Evolutionary conservation across 306 rosid species (phyloP).

Genomic region (Rubus parviflorus): DNA sequence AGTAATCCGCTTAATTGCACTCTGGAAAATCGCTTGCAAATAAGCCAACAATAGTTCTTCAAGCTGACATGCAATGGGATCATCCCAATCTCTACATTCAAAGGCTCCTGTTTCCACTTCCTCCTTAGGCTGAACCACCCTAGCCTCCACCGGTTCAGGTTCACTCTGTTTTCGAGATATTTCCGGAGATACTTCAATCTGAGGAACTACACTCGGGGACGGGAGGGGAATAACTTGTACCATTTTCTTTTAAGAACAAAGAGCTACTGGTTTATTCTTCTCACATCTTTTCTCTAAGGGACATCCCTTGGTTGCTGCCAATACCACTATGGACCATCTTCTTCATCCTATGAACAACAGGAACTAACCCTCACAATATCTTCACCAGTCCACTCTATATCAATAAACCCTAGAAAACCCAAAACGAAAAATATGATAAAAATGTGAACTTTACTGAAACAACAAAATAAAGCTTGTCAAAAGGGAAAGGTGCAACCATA

Average conservation of each 20-base stretch:
- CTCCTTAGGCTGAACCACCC: slow-evolving; percentile 20
- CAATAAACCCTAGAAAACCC: slow-evolving; percentile 17
- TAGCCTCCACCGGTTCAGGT: slow-evolving; percentile 6
- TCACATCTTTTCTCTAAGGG: slow-evolving; percentile 23
- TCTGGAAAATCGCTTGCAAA: slow-evolving; percentile 44
- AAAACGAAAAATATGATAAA: background rate
- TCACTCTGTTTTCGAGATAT: slow-evolving; percentile 17
- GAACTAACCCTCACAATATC: slow-evolving; percentile 10
- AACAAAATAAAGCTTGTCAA: background rate
- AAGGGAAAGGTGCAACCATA: slow-evolving; percentile 9
- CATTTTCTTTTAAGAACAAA: slow-evolving; percentile 22
- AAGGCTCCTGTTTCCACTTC: slow-evolving; percentile 19
- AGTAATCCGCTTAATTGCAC: slow-evolving; percentile 44
- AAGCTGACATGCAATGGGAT: slow-evolving; percentile 48
- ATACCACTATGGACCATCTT: slow-evolving; percentile 23
- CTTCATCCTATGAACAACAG: slow-evolving; percentile 34
- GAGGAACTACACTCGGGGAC: slow-evolving; percentile 29
- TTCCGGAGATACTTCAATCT: slow-evolving; percentile 15
- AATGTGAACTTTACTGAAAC: background rate
- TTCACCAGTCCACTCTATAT: slow-evolving; percentile 27
- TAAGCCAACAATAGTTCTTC: slow-evolving; percentile 47
- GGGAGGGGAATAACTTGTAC: background rate
- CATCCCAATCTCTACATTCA: slow-evolving; percentile 54
- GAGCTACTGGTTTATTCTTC: slow-evolving; percentile 39
- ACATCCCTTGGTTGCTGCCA: slow-evolving; percentile 18